A percentile compares a stretch with the other conserved stretches of the same genome.
Conservation (phyloP, 73 alveolate species). For the Paramecium caudatum region DNA sequence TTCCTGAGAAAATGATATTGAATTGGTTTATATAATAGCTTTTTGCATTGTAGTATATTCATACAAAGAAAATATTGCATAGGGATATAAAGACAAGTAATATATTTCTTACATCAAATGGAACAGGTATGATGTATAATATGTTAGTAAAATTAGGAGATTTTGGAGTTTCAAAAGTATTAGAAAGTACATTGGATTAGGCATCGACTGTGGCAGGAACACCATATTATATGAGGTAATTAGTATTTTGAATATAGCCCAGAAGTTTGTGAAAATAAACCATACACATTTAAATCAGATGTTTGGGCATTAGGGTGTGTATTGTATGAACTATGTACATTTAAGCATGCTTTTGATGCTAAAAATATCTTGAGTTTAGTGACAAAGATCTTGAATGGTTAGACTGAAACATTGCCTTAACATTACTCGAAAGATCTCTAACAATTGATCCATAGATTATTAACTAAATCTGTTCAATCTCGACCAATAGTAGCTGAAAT, state of each 20-base stretch:
- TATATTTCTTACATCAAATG: constrained; percentile 95
- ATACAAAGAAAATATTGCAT: constrained; percentile 94
- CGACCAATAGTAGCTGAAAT: constrained; percentile 62
- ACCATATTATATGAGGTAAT: constrained; percentile 85
- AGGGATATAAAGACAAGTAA: constrained; percentile 96
- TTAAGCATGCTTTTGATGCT: constrained; percentile 97
- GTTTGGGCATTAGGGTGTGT: constrained; percentile 99
- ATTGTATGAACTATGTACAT: constrained; percentile 95
- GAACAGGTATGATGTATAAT: constrained; percentile 40
- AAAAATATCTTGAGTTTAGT: constrained; percentile 93
- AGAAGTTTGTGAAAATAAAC: constrained; percentile 95
- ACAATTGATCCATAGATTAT: constrained; percentile 53
- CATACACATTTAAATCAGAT: constrained; percentile 95
- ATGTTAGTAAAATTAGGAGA: constrained; percentile 95
- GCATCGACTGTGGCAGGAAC: constrained; percentile 98
- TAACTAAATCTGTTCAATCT: constrained; percentile 17
- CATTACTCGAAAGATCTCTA: constrained; percentile 80
- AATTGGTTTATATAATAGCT: constrained; percentile 88
- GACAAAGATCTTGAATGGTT: constrained; percentile 88
- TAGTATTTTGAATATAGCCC: constrained; percentile 46
- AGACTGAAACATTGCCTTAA: constrained; percentile 91
- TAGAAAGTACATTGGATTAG: constrained; percentile 90
- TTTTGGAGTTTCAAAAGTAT: constrained; percentile 97
- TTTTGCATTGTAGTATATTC: constrained; percentile 89
- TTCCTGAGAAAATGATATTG: constrained; percentile 88